phyloP scores from a whole-genome alignment of 2,329 filamentous ascomycete genomes.

The Metarhizium album region DNA sequence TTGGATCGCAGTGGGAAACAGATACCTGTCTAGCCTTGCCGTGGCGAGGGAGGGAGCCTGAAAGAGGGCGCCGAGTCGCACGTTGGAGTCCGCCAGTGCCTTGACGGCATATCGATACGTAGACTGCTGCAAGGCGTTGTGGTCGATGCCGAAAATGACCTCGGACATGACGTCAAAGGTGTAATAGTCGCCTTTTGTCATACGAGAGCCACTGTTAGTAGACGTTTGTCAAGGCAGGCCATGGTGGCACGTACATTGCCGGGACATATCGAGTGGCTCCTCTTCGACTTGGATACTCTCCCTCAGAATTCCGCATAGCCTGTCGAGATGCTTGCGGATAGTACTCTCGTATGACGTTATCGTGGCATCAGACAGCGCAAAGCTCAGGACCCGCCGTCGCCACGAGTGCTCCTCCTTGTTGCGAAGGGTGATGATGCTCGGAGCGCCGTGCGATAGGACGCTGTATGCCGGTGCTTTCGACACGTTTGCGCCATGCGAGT shows the following conservation, averaged over 20 bases:
- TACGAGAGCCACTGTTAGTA: neutral
- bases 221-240: neutral
- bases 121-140: neutral
- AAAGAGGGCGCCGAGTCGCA: neutral
- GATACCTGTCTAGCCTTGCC: neutral
- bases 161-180: neutral
- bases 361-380: neutral
- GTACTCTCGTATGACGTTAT: no score
- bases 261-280: no score
- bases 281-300: no score
- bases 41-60: neutral
- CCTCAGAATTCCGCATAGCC: no score
- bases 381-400: neutral
- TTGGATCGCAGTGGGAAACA: neutral
- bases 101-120: neutral
- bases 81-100: neutral
- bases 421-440: neutral
- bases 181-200: no score
- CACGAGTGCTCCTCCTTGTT: neutral
- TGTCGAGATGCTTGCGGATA: no score
- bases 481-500: neutral
- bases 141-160: neutral
- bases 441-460: neutral
- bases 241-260: neutral
- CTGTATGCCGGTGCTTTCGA: neutral